Evolutionary conservation across 75 land plant species (phyloP).

Genomic region (Pseudotsuga menziesii): DNA sequence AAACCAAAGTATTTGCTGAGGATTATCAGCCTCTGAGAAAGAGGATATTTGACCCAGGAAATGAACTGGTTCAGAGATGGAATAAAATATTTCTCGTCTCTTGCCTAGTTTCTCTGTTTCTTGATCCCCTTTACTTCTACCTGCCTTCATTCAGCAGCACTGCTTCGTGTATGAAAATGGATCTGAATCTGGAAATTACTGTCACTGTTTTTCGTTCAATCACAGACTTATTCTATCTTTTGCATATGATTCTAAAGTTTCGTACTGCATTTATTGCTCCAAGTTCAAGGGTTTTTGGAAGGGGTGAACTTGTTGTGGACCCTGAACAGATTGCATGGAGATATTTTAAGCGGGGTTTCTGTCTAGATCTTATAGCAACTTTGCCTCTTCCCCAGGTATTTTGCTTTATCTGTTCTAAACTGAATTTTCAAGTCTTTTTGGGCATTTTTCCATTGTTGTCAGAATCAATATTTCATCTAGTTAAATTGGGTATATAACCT

Average conservation of each 20-base stretch:
- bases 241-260: slow-evolving; percentile 68
- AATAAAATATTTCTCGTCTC: slow-evolving; percentile 65
- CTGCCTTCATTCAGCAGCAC: slow-evolving; percentile 43
- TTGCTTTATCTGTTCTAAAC: background rate
- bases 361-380: slow-evolving; percentile 52
- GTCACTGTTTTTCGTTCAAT: slow-evolving; percentile 55
- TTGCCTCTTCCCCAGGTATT: slow-evolving; percentile 81
- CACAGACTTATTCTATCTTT: slow-evolving; percentile 51
- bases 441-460: background rate
- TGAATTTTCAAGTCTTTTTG: background rate
- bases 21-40: slow-evolving; percentile 36
- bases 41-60: slow-evolving; percentile 69
- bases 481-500: background rate
- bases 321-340: slow-evolving; percentile 42
- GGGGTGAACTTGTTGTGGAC: slow-evolving; percentile 86
- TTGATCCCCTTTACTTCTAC: slow-evolving; percentile 86
- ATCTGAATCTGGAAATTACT: slow-evolving; percentile 16
- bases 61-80: slow-evolving; percentile 60
- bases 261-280: slow-evolving; percentile 77
- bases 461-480: background rate
- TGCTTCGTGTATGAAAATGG: slow-evolving; percentile 34
- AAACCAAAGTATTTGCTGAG: slow-evolving; percentile 35
- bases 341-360: slow-evolving; percentile 54
- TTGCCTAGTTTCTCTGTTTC: slow-evolving; percentile 69
- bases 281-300: slow-evolving; percentile 65